These are phyloP conservation scores for Metschnikowia orientalis DNA, from an alignment of 805 yeast species.

Conservation along the genomic window DNA sequence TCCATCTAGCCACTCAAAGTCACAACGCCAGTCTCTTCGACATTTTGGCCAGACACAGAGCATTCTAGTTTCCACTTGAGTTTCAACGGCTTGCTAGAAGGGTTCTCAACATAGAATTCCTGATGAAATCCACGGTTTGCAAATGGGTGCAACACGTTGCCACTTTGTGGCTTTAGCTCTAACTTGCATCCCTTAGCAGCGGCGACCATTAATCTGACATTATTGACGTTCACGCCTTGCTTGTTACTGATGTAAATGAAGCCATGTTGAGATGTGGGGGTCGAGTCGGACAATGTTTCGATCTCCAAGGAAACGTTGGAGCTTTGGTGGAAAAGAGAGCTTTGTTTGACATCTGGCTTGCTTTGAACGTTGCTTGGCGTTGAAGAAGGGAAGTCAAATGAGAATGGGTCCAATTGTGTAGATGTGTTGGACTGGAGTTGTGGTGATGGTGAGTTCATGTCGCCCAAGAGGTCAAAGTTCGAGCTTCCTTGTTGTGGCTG, in stretches of 20 bases:
- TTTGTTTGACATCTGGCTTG: conserved; percentile 9
- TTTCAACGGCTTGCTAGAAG: conserved; percentile 43
- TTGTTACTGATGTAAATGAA: conserved; percentile 51
- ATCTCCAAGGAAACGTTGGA: conserved; percentile 47
- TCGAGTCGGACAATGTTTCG: conserved; percentile 30
- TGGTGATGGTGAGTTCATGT: conserved; percentile 40
- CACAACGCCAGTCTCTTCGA: conserved; percentile 13
- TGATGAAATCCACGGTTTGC: conserved; percentile 52
- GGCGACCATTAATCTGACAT: conserved; percentile 60
- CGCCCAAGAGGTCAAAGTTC: conserved; percentile 30
- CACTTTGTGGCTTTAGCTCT: conserved; percentile 58
- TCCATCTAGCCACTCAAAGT: conserved; percentile 8
- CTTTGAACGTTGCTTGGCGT: conserved; percentile 30
- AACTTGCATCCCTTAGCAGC: conserved; percentile 62
- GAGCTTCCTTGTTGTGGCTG: neutral
- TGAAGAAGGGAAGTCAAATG: conserved; percentile 34
- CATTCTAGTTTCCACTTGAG: conserved; percentile 74
- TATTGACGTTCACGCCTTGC: conserved; percentile 40
- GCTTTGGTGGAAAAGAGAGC: conserved; percentile 40
- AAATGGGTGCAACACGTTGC: conserved; percentile 47
- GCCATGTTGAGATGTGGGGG: conserved; percentile 32
- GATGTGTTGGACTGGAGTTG: conserved; percentile 29
- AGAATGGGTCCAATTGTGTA: conserved; percentile 37
- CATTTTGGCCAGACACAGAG: conserved; percentile 19
- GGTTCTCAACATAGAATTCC: conserved; percentile 38